Base-by-base conservation (phyloP, 2,329 filamentous ascomycete species). In the Talaromyces albobiverticillius region DNA sequence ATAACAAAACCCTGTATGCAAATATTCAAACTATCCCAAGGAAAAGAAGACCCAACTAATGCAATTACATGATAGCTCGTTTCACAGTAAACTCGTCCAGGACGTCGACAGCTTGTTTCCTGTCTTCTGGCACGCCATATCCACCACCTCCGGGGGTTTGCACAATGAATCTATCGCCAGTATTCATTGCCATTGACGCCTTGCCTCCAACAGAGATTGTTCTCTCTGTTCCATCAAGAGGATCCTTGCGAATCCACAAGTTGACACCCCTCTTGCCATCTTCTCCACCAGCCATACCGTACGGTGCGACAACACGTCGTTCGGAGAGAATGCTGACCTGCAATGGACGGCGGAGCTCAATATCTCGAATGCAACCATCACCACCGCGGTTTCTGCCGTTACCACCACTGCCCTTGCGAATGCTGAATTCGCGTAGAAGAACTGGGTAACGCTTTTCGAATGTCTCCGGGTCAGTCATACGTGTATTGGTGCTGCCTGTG, bases 401-500 rank as follows among this genome's bases (percentile, higher is more conserved):
- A 0, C 89, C 89, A 1, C 84, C 85, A 42, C 83, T 87, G 0
- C 82, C 85, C 1, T 74, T 62, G 1, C 89, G 76, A 7, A 94
- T 75, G 3, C 82, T 80, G 66, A 94, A 94, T 63, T 88, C 82
- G 3, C 86, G 79, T 38, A 94, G 73, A 6, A 94, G 74, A 1
- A 91, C 88, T 0, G 89, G 89, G 63, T 93, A 93, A 2, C 89
- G 77, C 40, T 88, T 81, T 73, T 94, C 89, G 58, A 94, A 89
- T 11, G 93, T 84, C 67, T 95, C 89, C 0, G 86, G 81, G 67
- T 95, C 89, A 0, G 89, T 93, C 66, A 93, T 94, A 4, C 89
- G 82, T 1, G 89, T 94, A 69, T 94, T 95, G 10, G 89, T 94
- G 88, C 93, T 93, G 72, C 93, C 89, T 3, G 85, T 88, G 67